These are phyloP conservation scores for Chlamydomonas schloesseri DNA, from an alignment of 139 green algal genomes.

Conservation along the genomic window DNA sequence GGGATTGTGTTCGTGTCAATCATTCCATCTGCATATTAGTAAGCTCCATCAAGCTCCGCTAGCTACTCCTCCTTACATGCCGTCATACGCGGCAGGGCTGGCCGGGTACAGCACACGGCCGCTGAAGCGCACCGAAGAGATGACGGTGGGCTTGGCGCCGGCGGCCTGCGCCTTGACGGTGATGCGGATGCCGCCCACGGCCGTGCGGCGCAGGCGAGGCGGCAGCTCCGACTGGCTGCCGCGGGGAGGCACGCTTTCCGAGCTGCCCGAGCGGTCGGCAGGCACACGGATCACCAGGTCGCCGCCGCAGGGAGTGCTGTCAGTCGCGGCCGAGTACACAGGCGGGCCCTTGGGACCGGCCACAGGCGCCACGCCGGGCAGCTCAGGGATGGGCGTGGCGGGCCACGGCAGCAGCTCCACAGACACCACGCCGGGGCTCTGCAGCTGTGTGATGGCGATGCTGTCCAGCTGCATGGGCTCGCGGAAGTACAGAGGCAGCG, in stretches of 20 bases:
- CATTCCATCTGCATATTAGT: no score
- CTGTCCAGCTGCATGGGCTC: slow-evolving; percentile 30
- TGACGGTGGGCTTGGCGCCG: not conserved
- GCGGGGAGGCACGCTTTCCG: not conserved
- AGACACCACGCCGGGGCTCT: not conserved
- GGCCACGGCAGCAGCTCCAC: slow-evolving; percentile 36
- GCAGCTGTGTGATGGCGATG: slow-evolving; percentile 23
- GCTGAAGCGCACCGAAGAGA: not conserved
- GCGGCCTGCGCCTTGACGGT: not conserved
- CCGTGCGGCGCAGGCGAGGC: not conserved
- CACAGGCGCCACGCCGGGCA: slow-evolving; percentile 7
- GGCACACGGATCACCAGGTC: not conserved
- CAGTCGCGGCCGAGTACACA: not conserved
- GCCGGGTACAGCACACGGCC: slow-evolving; percentile 30
- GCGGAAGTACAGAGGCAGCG: not conserved
- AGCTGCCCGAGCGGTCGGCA: not conserved
- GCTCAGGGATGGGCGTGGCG: slow-evolving; percentile 8
- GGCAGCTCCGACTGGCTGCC: slow-evolving; percentile 6
- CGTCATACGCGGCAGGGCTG: not conserved
- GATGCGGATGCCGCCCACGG: slow-evolving; percentile 2
- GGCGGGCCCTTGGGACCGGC: not conserved
- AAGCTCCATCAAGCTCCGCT: no score
- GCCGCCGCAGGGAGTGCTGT: not conserved
- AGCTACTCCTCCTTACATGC: not conserved
- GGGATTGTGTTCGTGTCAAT: no score